Percentiles rank a stretch among this genome's conserved stretches.
phyloP scores from a whole-genome alignment of 768 basidiomycete species.

The Austroboletus eburneus region DNA sequence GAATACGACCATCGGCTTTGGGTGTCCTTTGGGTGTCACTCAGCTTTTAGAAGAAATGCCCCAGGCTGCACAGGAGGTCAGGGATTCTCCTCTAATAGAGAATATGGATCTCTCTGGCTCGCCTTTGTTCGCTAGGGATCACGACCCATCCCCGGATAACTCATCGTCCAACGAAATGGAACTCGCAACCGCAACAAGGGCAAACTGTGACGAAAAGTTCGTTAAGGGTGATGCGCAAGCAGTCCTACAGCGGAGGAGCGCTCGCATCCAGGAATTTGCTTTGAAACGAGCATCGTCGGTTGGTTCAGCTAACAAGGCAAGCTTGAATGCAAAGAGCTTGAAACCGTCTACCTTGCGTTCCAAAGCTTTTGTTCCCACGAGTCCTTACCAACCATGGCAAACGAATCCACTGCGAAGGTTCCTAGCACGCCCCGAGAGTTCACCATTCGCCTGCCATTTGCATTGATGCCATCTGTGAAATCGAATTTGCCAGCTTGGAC shows the following conservation, averaged over 20 bases:
- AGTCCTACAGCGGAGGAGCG: slow-evolving; percentile 17
- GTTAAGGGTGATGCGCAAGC: background rate
- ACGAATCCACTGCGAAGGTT: too few species aligned
- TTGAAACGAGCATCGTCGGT: slow-evolving; percentile 9
- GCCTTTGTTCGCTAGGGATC: too few species aligned
- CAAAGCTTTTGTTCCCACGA: slow-evolving; percentile 5
- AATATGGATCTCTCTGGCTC: too few species aligned
- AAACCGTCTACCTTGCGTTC: slow-evolving; percentile 14
- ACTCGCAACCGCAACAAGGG: background rate
- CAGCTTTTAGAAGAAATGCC: background rate
- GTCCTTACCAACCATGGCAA: too few species aligned
- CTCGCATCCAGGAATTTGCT: slow-evolving; percentile 17
- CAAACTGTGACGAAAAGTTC: background rate
- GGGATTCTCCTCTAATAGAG: too few species aligned
- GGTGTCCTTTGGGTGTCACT: slow-evolving; percentile 13
- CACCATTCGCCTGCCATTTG: slow-evolving; percentile 24
- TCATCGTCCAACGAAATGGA: background rate
- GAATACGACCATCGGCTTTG: too few species aligned
- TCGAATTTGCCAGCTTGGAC: slow-evolving; percentile 3
- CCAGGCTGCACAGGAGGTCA: background rate
- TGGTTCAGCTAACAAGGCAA: background rate
- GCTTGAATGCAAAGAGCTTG: background rate
- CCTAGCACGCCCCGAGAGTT: slow-evolving; percentile 1
- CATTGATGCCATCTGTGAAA: slow-evolving; percentile 14
- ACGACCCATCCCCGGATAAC: too few species aligned